These are phyloP conservation scores for Phoma herbarum DNA, from an alignment of 2,329 filamentous ascomycete genomes.

Conservation along the genomic window DNA sequence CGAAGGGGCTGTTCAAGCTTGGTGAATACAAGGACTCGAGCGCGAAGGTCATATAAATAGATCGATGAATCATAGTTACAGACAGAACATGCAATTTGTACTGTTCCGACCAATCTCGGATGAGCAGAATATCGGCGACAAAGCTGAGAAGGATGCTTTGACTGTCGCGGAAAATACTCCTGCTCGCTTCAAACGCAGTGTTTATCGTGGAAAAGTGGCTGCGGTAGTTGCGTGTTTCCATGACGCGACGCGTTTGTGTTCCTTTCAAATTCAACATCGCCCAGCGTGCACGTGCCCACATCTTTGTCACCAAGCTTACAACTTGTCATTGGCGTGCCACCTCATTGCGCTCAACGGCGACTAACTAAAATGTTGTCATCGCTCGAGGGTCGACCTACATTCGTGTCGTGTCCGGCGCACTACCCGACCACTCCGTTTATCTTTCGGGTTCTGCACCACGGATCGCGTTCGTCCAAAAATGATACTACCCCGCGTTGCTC, in stretches of 20 bases:
- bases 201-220: not conserved
- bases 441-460: conserved; percentile 18
- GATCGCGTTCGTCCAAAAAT: not conserved
- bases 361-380: not conserved
- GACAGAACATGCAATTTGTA: not conserved
- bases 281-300: not conserved
- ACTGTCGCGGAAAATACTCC: no score
- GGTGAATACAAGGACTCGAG: conserved; percentile 33
- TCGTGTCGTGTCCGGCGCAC: not conserved
- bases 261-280: not conserved
- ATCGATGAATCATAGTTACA: not conserved
- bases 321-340: not conserved
- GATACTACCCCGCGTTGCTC: conserved; percentile 15
- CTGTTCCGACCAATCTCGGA: not conserved
- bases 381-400: not conserved
- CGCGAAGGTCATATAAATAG: conserved; percentile 26
- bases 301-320: not conserved
- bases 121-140: not conserved
- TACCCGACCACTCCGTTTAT: conserved; percentile 5
- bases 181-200: not conserved
- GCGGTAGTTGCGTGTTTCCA: not conserved
- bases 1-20: conserved; percentile 54
- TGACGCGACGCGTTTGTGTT: not conserved
- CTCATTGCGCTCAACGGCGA: not conserved
- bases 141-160: not conserved